Conservation (phyloP, 768 basidiomycete genomes). For the Pleurotus djamor region DNA sequence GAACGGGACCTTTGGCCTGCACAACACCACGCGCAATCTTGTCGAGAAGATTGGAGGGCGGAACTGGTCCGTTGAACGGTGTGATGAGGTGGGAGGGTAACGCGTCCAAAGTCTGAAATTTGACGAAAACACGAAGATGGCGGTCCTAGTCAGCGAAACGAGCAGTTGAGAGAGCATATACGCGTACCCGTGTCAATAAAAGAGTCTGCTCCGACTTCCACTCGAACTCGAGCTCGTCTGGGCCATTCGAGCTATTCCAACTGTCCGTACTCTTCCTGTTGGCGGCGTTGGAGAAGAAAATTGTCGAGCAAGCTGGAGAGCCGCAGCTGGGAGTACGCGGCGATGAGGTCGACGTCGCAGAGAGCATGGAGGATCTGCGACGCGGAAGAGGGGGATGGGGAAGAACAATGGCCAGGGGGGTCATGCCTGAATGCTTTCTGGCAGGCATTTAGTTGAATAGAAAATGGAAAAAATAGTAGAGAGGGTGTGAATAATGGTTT, state of each 20-base stretch:
- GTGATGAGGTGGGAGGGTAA: conserved; percentile 84
- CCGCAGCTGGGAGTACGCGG: conserved; percentile 63
- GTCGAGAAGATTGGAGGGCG: conserved; percentile 84
- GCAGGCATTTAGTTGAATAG: conserved; percentile 36
- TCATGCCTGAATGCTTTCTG: conserved; percentile 47
- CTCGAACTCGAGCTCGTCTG: conserved; percentile 62
- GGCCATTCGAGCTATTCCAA: conserved; percentile 79
- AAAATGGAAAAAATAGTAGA: conserved; percentile 23
- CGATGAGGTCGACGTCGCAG: conserved; percentile 37
- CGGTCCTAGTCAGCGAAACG: conserved; percentile 3
- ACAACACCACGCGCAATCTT: conserved; percentile 80
- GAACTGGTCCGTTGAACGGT: conserved; percentile 81
- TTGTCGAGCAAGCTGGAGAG: conserved; percentile 51
- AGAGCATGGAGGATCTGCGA: conserved; percentile 48
- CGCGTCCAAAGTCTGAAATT: conserved; percentile 70
- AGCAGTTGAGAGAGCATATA: conserved; percentile 12
- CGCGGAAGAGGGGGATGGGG: conserved; percentile 55
- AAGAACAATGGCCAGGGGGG: conserved; percentile 60
- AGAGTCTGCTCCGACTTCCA: conserved; percentile 76
- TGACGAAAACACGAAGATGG: conserved; percentile 3
- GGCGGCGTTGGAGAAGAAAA: conserved; percentile 43
- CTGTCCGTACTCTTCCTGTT: conserved; percentile 79
- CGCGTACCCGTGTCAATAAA: conserved; percentile 61
- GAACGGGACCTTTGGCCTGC: conserved; percentile 69
- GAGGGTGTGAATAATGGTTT: conserved; percentile 11